Percentiles rank a stretch among this genome's conserved stretches.
Evolutionary conservation across 768 basidiomycete species (phyloP).

Genomic region (Mycena filopes): DNA sequence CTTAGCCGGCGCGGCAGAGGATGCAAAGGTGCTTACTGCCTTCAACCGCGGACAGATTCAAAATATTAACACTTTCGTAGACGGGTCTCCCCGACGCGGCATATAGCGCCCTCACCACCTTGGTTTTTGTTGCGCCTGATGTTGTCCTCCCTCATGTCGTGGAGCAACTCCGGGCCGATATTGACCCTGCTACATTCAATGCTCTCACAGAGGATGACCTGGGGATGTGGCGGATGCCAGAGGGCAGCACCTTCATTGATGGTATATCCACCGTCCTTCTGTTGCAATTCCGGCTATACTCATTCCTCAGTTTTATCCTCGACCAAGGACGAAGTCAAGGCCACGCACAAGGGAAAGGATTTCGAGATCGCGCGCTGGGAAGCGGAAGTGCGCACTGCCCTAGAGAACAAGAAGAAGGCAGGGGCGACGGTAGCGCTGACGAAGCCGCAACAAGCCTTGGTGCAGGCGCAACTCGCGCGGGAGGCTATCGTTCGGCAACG

Average conservation of each 20-base stretch:
- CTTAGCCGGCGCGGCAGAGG: conserved; percentile 55
- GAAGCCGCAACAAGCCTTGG: conserved; percentile 87
- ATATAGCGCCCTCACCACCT: conserved; percentile 77
- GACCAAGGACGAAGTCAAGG: conserved; percentile 62
- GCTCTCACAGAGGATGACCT: conserved; percentile 78
- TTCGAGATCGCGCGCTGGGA: conserved; percentile 96
- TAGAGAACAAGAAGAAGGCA: conserved; percentile 78
- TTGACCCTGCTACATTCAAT: conserved; percentile 68
- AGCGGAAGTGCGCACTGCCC: conserved; percentile 85
- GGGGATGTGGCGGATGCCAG: conserved; percentile 85
- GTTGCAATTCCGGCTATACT: neutral
- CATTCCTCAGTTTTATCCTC: conserved; percentile 65
- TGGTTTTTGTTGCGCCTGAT: conserved; percentile 83
- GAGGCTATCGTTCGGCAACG: conserved; percentile 75
- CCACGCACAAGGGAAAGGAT: conserved; percentile 80
- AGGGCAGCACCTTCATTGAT: conserved; percentile 64
- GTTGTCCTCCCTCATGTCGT: conserved; percentile 75
- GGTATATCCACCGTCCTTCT: conserved; percentile 12
- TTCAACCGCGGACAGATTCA: neutral
- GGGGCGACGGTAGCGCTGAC: conserved; percentile 61
- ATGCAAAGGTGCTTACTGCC: conserved; percentile 60
- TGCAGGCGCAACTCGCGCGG: conserved; percentile 85
- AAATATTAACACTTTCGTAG: conserved; percentile 38
- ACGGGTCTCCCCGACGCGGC: conserved; percentile 72
- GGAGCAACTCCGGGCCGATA: conserved; percentile 70